A percentile compares a stretch with the other conserved stretches of the same genome.
Evolutionary conservation across 2,329 filamentous ascomycete genomes (phyloP).

Genomic region (Septoria linicola): DNA sequence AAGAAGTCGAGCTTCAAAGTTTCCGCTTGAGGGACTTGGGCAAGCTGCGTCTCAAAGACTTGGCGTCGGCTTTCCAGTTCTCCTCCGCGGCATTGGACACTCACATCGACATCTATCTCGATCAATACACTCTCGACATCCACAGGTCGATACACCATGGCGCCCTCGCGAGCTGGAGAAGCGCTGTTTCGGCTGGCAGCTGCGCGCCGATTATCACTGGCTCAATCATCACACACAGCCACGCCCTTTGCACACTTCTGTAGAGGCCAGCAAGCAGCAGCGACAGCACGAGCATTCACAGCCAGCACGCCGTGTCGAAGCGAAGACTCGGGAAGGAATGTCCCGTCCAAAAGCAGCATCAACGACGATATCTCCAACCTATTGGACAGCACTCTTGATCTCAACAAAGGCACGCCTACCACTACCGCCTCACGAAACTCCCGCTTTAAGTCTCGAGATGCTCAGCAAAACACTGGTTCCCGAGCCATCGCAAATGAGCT

Average conservation of each 20-base stretch:
- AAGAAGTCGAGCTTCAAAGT: background rate
- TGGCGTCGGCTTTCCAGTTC: background rate
- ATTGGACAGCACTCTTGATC: constrained; percentile 35
- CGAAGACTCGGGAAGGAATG: constrained; percentile 10
- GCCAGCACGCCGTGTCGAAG: constrained; percentile 18
- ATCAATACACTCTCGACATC: too few species aligned
- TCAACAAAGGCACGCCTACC: constrained; percentile 31
- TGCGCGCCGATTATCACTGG: constrained; percentile 20
- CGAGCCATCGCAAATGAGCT: constrained; percentile 10
- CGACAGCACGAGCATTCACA: constrained; percentile 27
- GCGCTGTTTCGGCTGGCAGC: constrained; percentile 28
- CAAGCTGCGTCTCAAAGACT: background rate
- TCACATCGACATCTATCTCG: background rate
- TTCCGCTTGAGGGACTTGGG: background rate
- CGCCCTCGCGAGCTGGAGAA: constrained; percentile 13
- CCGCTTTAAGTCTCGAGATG: constrained; percentile 29
- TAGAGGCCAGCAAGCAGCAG: constrained; percentile 19
- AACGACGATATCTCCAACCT: constrained; percentile 29
- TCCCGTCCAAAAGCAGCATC: constrained; percentile 3
- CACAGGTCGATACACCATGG: too few species aligned
- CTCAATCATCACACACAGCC: constrained; percentile 11
- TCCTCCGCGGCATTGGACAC: background rate
- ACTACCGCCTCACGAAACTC: constrained; percentile 30
- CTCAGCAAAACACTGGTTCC: constrained; percentile 27
- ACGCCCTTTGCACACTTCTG: constrained; percentile 19